A percentile compares a stretch with the other conserved stretches of the same genome.
phyloP scores from a whole-genome alignment of 345 rosid genomes.

The Dovyalis caffra region DNA sequence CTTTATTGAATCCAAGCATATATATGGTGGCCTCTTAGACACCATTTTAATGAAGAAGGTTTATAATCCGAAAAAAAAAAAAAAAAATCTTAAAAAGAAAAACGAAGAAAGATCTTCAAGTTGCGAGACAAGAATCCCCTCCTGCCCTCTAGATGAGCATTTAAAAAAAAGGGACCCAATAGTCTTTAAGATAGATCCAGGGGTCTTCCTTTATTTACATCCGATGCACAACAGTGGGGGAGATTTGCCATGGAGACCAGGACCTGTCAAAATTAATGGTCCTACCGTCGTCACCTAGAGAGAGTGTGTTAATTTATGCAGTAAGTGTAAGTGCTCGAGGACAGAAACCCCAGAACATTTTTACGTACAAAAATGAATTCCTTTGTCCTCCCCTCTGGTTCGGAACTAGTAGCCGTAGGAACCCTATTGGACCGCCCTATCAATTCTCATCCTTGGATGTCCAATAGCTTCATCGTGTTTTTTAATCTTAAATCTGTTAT shows the following conservation, averaged over 20 bases:
- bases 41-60: conserved; percentile 14
- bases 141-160: conserved; percentile 7
- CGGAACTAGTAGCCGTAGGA: not conserved
- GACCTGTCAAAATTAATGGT: conserved; percentile 17
- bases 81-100: no score
- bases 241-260: not conserved
- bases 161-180: conserved; percentile 15
- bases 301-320: not conserved
- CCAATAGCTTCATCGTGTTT: not conserved
- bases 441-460: not conserved
- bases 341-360: not conserved
- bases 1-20: conserved; percentile 18
- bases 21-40: not conserved
- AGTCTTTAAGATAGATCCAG: not conserved
- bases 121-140: not conserved
- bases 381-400: not conserved
- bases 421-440: not conserved
- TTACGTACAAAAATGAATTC: not conserved
- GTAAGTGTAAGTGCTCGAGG: not conserved
- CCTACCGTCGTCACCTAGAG: not conserved
- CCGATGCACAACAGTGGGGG: not conserved
- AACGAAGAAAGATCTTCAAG: not conserved
- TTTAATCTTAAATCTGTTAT: not conserved
- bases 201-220: not conserved
- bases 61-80: no score